These are phyloP conservation scores for Mycosphaerella arachidis DNA, from an alignment of 2,329 filamentous ascomycete species.

Conservation along the genomic window DNA sequence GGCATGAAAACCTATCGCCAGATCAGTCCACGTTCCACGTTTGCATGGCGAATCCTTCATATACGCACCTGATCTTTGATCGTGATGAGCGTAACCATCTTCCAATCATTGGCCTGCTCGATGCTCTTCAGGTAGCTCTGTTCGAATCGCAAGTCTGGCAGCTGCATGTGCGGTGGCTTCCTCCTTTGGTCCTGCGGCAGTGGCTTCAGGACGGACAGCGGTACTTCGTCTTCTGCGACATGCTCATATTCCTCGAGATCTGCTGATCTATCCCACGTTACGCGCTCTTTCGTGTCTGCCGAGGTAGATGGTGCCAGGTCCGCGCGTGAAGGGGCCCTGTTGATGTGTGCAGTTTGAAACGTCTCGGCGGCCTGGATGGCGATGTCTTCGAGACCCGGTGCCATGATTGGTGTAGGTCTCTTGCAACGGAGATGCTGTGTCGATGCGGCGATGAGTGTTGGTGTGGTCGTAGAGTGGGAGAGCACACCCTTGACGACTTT, in stretches of 20 bases:
- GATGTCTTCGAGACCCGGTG: constrained; percentile 25
- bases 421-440: neutral
- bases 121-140: constrained; percentile 96
- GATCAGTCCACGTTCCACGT: neutral
- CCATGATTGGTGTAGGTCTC: neutral
- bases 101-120: constrained; percentile 70
- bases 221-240: constrained; percentile 62
- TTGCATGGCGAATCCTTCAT: constrained; percentile 2
- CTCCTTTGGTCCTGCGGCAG: constrained; percentile 53
- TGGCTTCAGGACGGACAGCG: constrained; percentile 59
- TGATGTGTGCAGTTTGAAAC: constrained; percentile 76
- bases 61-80: constrained; percentile 72
- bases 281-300: constrained; percentile 61
- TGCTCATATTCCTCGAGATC: constrained; percentile 44
- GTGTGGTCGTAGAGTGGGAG: neutral
- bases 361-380: constrained; percentile 64
- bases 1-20: constrained; percentile 69
- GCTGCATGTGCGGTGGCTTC: constrained; percentile 48
- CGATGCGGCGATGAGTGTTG: neutral
- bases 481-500: neutral
- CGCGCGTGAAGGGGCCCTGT: constrained; percentile 64
- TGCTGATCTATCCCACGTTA: constrained; percentile 41
- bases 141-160: constrained; percentile 86
- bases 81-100: constrained; percentile 78
- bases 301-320: constrained; percentile 79